Evolutionary conservation across 108 stramenopile species (phyloP).

Genomic region (Cyclotella choctawhatcheeana): DNA sequence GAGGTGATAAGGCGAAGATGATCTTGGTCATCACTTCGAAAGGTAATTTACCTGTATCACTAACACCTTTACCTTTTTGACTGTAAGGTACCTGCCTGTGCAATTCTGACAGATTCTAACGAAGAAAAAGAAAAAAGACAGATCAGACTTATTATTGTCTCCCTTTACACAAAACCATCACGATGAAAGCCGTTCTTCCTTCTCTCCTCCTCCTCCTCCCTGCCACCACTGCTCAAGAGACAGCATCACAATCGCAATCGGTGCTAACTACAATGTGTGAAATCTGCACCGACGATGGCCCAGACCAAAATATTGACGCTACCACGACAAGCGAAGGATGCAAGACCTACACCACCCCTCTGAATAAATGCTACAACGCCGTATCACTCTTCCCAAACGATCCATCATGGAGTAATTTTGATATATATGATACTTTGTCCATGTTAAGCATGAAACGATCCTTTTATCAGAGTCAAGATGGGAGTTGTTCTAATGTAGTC

Average conservation of each 20-base stretch:
- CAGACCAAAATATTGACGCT: not conserved
- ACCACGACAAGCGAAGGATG: not conserved
- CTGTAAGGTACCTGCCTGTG: no score
- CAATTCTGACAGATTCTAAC: no score
- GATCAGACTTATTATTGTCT: no score
- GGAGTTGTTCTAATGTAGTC: constrained; percentile 29
- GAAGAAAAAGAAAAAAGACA: no score
- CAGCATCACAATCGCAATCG: no score
- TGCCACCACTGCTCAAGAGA: not conserved
- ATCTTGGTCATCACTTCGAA: no score
- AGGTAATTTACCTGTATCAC: no score
- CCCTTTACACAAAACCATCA: not conserved
- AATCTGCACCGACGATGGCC: not conserved
- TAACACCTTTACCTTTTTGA: no score
- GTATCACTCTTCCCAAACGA: constrained; percentile 48
- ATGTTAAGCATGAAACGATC: constrained; percentile 35
- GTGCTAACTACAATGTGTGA: constrained; percentile 20
- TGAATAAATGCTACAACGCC: constrained; percentile 54
- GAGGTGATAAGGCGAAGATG: no score
- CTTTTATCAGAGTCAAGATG: constrained; percentile 43
- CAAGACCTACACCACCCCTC: constrained; percentile 43
- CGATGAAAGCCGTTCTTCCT: not conserved
- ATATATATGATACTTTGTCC: constrained; percentile 38
- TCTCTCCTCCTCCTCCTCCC: not conserved
- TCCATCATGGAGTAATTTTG: constrained; percentile 47